phyloP scores from a whole-genome alignment of 2,329 filamentous ascomycete genomes.

The Beauveria scarabaeidicola region DNA sequence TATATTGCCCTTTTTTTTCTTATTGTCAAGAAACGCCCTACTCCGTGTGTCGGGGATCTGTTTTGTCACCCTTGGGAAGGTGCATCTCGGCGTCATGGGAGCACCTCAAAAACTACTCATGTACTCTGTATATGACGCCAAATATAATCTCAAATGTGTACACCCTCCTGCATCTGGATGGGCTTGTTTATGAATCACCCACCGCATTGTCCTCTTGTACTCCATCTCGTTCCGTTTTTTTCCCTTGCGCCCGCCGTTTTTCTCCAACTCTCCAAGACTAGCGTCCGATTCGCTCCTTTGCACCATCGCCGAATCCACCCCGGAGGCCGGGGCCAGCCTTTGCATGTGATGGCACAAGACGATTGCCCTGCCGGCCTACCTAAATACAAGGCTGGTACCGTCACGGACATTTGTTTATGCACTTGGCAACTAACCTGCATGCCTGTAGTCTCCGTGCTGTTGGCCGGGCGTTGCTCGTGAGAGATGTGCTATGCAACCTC shows the following conservation, averaged over 20 bases:
- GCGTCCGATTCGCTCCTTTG: conserved; percentile 9
- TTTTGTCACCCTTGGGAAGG: too few relatives aligned
- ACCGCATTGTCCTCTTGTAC: conserved; percentile 1
- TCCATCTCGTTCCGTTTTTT: conserved; percentile 3
- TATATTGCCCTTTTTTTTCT: too few relatives aligned
- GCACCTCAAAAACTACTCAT: too few relatives aligned
- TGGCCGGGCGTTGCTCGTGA: not conserved
- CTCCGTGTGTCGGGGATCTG: too few relatives aligned
- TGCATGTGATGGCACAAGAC: conserved; percentile 5
- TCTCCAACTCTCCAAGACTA: not conserved
- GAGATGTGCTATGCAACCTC: not conserved
- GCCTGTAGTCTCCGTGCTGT: not conserved
- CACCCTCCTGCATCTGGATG: not conserved
- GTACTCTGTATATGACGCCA: not conserved
- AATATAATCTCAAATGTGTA: not conserved
- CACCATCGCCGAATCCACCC: conserved; percentile 2
- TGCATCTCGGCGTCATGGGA: too few relatives aligned
- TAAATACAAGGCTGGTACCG: not conserved
- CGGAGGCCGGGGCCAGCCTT: conserved; percentile 1
- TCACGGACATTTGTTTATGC: not conserved
- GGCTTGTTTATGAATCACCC: not conserved
- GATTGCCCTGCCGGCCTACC: not conserved
- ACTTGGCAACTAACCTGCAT: not conserved
- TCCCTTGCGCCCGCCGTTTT: not conserved
- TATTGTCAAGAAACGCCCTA: too few relatives aligned